Percentiles rank a stretch among this genome's conserved stretches.
Evolutionary conservation across 345 rosid genomes (phyloP).

Genomic region (Eucalyptus marginata): DNA sequence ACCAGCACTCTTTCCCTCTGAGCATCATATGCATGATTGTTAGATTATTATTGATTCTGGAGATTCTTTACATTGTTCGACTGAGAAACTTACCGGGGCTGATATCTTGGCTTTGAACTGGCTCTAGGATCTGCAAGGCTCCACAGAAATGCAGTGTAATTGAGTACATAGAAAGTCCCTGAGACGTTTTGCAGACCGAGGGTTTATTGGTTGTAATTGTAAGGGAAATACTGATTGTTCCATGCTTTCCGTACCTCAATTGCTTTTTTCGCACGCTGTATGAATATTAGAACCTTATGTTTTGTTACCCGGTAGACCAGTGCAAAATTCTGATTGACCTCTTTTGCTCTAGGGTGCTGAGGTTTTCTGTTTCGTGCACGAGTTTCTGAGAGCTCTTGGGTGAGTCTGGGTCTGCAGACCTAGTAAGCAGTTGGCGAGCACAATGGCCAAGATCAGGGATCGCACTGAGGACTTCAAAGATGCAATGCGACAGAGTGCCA

Average conservation of each 20-base stretch:
- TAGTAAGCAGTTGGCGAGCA: neutral
- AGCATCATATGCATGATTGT: neutral
- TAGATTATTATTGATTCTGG: neutral
- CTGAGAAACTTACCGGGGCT: neutral
- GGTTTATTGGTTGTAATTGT: neutral
- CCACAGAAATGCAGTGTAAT: neutral
- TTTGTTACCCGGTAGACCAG: neutral
- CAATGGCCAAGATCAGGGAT: conserved; percentile 68
- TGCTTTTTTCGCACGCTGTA: neutral
- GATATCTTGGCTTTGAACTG: neutral
- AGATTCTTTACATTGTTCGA: neutral
- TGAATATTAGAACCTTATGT: neutral
- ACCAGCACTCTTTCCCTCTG: neutral
- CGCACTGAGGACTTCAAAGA: conserved; percentile 86
- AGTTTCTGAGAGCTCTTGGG: neutral
- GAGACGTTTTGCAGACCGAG: neutral
- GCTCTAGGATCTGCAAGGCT: neutral
- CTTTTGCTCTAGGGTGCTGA: neutral
- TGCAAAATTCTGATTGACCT: neutral
- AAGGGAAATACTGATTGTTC: neutral
- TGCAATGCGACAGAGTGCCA: conserved; percentile 49
- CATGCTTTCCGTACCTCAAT: neutral
- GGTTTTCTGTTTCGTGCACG: neutral
- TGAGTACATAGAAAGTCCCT: neutral
- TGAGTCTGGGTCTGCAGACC: neutral